These are phyloP conservation scores for Pythium brachiatum DNA, from an alignment of 352 stramenopile species.

Conservation along the genomic window DNA sequence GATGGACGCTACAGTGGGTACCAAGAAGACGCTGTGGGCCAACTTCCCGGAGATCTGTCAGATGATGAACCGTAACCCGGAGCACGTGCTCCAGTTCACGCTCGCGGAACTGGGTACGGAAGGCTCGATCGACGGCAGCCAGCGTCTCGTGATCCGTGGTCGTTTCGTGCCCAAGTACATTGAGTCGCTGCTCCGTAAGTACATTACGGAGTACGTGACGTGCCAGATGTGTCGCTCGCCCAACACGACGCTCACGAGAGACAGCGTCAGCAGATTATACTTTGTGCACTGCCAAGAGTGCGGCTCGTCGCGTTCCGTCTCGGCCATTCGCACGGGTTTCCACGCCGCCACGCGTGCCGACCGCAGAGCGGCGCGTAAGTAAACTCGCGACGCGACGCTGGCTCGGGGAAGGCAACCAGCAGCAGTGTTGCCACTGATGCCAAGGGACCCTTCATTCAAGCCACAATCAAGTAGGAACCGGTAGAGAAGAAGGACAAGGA, in stretches of 20 bases:
- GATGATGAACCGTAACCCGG: constrained; percentile 97
- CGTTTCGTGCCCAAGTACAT: constrained; percentile 99
- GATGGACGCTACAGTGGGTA: constrained; percentile 60
- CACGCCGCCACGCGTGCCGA: constrained; percentile 92
- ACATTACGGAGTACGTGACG: constrained; percentile 99
- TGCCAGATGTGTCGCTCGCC: constrained; percentile 99
- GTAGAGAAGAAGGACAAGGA: neutral
- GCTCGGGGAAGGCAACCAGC: neutral
- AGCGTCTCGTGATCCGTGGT: constrained; percentile 97
- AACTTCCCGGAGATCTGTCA: constrained; percentile 99
- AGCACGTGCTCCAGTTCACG: constrained; percentile 99
- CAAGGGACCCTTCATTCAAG: neutral
- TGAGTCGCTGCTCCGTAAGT: constrained; percentile 98
- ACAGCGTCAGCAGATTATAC: constrained; percentile 96
- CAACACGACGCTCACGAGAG: constrained; percentile 97
- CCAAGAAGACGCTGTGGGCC: constrained; percentile 98
- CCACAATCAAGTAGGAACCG: neutral
- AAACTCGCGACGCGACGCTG: constrained; percentile 20
- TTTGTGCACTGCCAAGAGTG: constrained; percentile 99
- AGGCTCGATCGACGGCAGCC: constrained; percentile 98
- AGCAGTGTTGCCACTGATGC: neutral
- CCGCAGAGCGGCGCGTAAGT: constrained; percentile 83
- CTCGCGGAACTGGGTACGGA: constrained; percentile 99
- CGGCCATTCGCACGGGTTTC: constrained; percentile 97
- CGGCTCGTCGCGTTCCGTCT: constrained; percentile 95